Evolutionary conservation across 2,329 filamentous ascomycete genomes (phyloP).

Genomic region (Talaromyces funiculosus): DNA sequence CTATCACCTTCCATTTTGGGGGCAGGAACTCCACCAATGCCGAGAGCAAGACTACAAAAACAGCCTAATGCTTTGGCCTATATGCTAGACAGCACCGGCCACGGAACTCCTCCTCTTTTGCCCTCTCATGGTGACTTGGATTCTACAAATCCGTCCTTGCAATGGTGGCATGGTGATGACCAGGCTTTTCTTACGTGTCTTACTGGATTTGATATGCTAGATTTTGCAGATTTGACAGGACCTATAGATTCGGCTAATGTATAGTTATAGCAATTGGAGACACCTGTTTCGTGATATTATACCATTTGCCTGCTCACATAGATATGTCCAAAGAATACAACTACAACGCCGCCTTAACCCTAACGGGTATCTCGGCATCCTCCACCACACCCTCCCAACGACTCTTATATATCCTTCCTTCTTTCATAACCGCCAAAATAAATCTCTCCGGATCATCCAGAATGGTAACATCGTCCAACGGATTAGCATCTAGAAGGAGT

Average conservation of each 20-base stretch:
- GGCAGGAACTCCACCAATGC: not conserved
- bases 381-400: conserved; percentile 17
- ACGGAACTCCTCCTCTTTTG: too few species aligned
- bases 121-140: not conserved
- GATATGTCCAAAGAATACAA: not conserved
- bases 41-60: not conserved
- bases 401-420: conserved; percentile 44
- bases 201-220: conserved; percentile 24
- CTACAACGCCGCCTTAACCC: not conserved
- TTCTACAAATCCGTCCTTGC: conserved; percentile 9
- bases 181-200: conserved; percentile 25
- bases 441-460: conserved; percentile 31
- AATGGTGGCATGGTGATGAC: conserved; percentile 19
- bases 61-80: not conserved
- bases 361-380: not conserved
- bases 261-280: too few species aligned
- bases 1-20: not conserved
- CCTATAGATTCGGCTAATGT: not conserved
- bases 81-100: not conserved
- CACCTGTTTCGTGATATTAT: too few species aligned
- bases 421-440: conserved; percentile 45
- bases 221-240: conserved; percentile 5
- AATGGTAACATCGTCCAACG: conserved; percentile 51
- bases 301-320: not conserved
- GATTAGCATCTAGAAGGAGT: conserved; percentile 49